Evolutionary conservation across 331 rosid genomes (phyloP), one percentile per base, ranked within the genome.

Genomic region (Erythrophleum ivorense): DNA sequence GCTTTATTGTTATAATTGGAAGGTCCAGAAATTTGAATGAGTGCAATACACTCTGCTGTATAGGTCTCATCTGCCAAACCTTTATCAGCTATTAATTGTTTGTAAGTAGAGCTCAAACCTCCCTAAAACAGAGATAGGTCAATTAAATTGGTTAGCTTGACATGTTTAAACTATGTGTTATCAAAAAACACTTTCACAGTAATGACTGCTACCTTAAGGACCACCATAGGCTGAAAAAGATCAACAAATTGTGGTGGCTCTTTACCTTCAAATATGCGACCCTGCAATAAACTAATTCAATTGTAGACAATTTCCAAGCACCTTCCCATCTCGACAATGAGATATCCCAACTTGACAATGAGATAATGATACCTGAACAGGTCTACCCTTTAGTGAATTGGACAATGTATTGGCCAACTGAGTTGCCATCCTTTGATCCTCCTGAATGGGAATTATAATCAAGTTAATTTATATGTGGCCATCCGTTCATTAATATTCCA

Each of bases 241-340:
- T 97, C 93, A 83, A 91, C 57, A 81, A 95, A 91, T 81, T 91
- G 98, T 21, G 96, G 92, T 43, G 99, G 88, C 88, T 95, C 99
- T 83, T 93, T 95, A 66, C 95, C 97, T 82, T 95, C 93, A 45
- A 87, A 93, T 73, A 93, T 83, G 83, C 94, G 97, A 85, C 97
- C 98, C 99, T 95, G 86, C 84, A 85, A 74, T 75, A 85, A 87
- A 50, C 52, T 70, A 66, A 66, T 69, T 24, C 77, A 68, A 60
- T 89, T 73, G 86, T 48, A 80, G 65, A 69, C 77, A 76, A 33
- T 60, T 80, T 79, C 29, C n/a, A 76, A 65, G 82, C 70, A 73
- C 78, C 38, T 82, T 83, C 73, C 57, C 80, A 83, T 73, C 62
- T 58, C 80, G 73, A 75, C 80, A 78, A 62, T 71, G 14, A 77